phyloP scores from a whole-genome alignment of 805 yeast genomes.

The Candida oleophila region DNA sequence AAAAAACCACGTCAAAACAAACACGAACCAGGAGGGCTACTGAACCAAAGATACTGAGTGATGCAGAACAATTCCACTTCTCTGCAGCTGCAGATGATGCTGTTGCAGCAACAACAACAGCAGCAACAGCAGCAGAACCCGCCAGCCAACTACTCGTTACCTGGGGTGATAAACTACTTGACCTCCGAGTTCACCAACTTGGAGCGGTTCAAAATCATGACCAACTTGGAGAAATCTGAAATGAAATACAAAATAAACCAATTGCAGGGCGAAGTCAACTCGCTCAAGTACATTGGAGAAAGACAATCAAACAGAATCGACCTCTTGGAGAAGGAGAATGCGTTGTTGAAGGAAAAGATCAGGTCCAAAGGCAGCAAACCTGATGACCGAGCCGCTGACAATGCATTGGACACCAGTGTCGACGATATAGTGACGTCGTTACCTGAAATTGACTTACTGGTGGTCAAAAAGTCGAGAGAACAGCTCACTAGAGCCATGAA shows the following conservation, averaged over 20 bases:
- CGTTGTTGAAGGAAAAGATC: constrained; percentile 6
- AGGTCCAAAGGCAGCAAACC: not conserved
- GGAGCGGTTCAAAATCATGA: constrained; percentile 44
- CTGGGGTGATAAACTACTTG: constrained; percentile 58
- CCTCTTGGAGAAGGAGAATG: constrained; percentile 33
- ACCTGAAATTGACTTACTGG: constrained; percentile 34
- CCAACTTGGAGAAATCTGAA: constrained; percentile 52
- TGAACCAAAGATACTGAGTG: no score
- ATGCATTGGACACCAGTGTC: not conserved
- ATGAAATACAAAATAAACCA: constrained; percentile 52
- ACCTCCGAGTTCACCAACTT: constrained; percentile 56
- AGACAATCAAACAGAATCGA: constrained; percentile 38
- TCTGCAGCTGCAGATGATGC: not conserved
- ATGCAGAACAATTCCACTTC: constrained; percentile 1
- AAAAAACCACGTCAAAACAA: no score
- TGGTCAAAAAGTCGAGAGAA: constrained; percentile 30
- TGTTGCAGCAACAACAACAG: not conserved
- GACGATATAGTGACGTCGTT: constrained; percentile 8
- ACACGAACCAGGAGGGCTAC: no score
- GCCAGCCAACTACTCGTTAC: constrained; percentile 43
- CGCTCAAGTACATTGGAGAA: constrained; percentile 40
- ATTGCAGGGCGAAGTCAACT: constrained; percentile 52
- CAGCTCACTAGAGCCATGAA: constrained; percentile 36
- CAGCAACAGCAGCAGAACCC: constrained; percentile 9
- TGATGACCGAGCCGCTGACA: not conserved